These are phyloP conservation scores for Chaetothyriales sp. DNA, from an alignment of 2,329 filamentous ascomycete genomes.

Conservation along the genomic window DNA sequence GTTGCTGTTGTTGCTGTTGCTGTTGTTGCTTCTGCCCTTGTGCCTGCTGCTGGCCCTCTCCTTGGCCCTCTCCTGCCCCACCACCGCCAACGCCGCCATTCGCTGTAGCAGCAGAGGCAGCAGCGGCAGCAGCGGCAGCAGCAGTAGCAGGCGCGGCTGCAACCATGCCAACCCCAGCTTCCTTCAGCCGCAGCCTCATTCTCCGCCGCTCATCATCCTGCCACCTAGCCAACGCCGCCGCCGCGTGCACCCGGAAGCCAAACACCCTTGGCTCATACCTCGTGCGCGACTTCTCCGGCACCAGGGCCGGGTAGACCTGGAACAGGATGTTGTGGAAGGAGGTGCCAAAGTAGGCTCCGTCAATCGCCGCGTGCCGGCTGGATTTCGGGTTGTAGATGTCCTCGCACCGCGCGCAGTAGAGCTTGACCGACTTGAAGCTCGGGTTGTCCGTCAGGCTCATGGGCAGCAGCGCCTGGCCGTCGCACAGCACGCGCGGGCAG, in stretches of 20 bases:
- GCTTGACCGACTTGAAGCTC: constrained; percentile 79
- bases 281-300: constrained; percentile 71
- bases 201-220: constrained; percentile 69
- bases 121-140: constrained; percentile 49
- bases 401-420: constrained; percentile 94
- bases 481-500: constrained; percentile 90
- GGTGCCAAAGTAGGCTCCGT: constrained; percentile 95
- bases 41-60: not conserved
- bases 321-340: constrained; percentile 99
- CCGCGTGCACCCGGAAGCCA: constrained; percentile 88
- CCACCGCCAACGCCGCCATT: not conserved
- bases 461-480: constrained; percentile 81
- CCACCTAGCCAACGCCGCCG: constrained; percentile 80
- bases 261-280: constrained; percentile 85
- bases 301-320: constrained; percentile 86
- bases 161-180: constrained; percentile 39
- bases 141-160: constrained; percentile 48
- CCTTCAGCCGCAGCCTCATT: constrained; percentile 64
- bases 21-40: no score
- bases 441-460: constrained; percentile 88
- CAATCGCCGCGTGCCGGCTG: constrained; percentile 83
- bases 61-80: not conserved
- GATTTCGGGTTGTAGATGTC: constrained; percentile 99
- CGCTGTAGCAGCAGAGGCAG: constrained; percentile 28
- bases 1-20: not conserved